Evolutionary conservation across 1,284 basidiomycete genomes (phyloP).

Genomic region (Sphaerobolus stellatus): DNA sequence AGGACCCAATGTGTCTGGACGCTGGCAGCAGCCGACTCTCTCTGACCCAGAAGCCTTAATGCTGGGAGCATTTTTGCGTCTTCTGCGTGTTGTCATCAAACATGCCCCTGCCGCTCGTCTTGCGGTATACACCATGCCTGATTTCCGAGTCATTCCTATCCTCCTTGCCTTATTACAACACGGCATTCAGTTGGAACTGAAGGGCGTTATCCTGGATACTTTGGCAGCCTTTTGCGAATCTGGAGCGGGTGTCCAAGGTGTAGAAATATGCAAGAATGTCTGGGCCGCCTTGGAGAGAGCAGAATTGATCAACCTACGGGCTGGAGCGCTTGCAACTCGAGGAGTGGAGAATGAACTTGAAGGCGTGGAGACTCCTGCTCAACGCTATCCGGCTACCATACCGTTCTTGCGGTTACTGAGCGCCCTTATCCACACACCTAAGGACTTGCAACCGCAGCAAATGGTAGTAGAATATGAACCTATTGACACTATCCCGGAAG

Average conservation of each 20-base stretch:
- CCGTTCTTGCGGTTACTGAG: slow-evolving; percentile 84
- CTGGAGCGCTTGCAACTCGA: slow-evolving; percentile 38
- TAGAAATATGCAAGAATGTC: slow-evolving; percentile 78
- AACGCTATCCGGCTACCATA: slow-evolving; percentile 83
- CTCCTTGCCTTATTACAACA: slow-evolving; percentile 79
- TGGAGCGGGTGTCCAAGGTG: slow-evolving; percentile 67
- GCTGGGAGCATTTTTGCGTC: slow-evolving; percentile 77
- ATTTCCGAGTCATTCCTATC: slow-evolving; percentile 77
- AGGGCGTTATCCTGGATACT: slow-evolving; percentile 83
- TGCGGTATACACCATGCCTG: slow-evolving; percentile 75
- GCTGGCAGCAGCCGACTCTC: slow-evolving; percentile 40
- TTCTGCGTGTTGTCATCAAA: slow-evolving; percentile 78
- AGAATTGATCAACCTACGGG: slow-evolving; percentile 70
- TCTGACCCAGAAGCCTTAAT: slow-evolving; percentile 74
- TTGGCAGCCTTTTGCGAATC: slow-evolving; percentile 83
- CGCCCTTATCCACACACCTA: slow-evolving; percentile 77
- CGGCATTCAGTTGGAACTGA: slow-evolving; percentile 86
- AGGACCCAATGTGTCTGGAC: neutral
- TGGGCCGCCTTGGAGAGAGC: slow-evolving; percentile 83
- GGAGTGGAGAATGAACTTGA: slow-evolving; percentile 83
- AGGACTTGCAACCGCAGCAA: slow-evolving; percentile 60
- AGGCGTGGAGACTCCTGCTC: slow-evolving; percentile 77
- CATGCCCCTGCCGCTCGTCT: slow-evolving; percentile 79
- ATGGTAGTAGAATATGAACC: slow-evolving; percentile 60
- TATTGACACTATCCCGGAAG: slow-evolving; percentile 73